phyloP scores from a whole-genome alignment of 768 basidiomycete genomes.

The Boletus bicolor region DNA sequence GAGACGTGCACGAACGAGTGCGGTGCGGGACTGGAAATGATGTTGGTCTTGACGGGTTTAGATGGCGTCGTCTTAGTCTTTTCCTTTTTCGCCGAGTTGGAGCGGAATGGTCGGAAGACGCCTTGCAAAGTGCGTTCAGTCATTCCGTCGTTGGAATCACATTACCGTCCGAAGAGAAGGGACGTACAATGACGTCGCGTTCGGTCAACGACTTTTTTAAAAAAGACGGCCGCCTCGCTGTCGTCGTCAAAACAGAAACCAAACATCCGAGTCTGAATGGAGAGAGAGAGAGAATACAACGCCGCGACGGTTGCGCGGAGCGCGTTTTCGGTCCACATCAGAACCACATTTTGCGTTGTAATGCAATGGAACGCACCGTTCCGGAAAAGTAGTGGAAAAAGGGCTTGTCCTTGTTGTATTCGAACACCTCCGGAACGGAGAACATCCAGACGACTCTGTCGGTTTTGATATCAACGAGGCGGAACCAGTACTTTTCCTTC shows the following conservation, averaged over 20 bases:
- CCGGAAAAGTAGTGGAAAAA: conserved; percentile 92
- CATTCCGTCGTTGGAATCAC: background rate
- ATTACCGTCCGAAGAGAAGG: background rate
- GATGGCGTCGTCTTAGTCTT: conserved; percentile 32
- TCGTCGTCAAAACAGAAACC: conserved; percentile 61
- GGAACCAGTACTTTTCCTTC: conserved; percentile 55
- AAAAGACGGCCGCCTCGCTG: conserved; percentile 53
- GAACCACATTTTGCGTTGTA: background rate
- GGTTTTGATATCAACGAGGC: conserved; percentile 54
- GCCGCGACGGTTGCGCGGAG: no score
- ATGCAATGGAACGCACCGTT: conserved; percentile 51
- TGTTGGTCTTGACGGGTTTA: conserved; percentile 30
- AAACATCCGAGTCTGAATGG: conserved; percentile 41
- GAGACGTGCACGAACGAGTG: conserved; percentile 65
- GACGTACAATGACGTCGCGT: conserved; percentile 41
- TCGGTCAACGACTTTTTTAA: conserved; percentile 56
- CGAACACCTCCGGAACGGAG: conserved; percentile 54
- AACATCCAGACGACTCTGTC: conserved; percentile 68
- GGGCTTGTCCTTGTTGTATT: conserved; percentile 80
- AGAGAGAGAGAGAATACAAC: background rate
- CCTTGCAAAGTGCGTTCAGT: conserved; percentile 9
- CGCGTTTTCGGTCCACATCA: background rate
- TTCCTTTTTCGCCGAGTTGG: conserved; percentile 28
- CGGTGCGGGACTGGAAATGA: conserved; percentile 57
- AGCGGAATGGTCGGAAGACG: conserved; percentile 29